Percentiles rank a stretch among this genome's conserved stretches.
Evolutionary conservation across 2,329 filamentous ascomycete genomes (phyloP).

Genomic region (Botrytis cinerea): DNA sequence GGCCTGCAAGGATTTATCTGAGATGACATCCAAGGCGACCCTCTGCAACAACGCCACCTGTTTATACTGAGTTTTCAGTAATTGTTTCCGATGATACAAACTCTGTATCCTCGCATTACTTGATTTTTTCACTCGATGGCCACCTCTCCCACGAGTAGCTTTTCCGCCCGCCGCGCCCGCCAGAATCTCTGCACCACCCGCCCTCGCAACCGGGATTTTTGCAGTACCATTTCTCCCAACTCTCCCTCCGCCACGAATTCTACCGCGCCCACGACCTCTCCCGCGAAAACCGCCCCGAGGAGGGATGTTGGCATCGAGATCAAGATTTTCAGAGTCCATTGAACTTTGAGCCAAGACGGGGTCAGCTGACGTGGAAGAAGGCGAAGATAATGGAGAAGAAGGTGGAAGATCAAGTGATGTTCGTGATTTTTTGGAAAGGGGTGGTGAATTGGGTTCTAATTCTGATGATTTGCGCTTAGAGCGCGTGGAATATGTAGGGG

Average conservation of each 20-base stretch:
- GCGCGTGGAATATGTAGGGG: slow-evolving; percentile 23
- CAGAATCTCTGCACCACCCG: not conserved
- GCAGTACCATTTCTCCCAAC: slow-evolving; percentile 24
- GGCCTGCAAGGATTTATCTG: slow-evolving; percentile 37
- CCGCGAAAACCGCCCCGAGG: slow-evolving; percentile 32
- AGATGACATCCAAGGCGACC: slow-evolving; percentile 33
- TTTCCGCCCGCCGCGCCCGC: slow-evolving; percentile 25
- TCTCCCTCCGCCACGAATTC: slow-evolving; percentile 31
- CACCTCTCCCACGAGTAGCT: slow-evolving; percentile 32
- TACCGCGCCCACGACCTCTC: slow-evolving; percentile 34
- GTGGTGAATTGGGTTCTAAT: slow-evolving; percentile 11
- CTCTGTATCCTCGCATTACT: slow-evolving; percentile 37
- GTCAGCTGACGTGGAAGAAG: slow-evolving; percentile 23
- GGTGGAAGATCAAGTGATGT: slow-evolving; percentile 11
- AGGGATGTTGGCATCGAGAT: slow-evolving; percentile 8
- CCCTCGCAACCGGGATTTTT: not conserved
- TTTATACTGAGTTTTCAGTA: slow-evolving; percentile 38
- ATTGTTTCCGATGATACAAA: slow-evolving; percentile 36
- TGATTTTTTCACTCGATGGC: slow-evolving; percentile 37
- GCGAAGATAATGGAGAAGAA: slow-evolving; percentile 22
- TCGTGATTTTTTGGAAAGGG: slow-evolving; percentile 21
- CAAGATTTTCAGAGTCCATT: slow-evolving; percentile 17
- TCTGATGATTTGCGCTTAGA: slow-evolving; percentile 23
- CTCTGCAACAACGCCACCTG: slow-evolving; percentile 34
- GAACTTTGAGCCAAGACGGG: slow-evolving; percentile 16